Percentiles rank a stretch among this genome's conserved stretches.
These are phyloP conservation scores for Backusella tarrabulga DNA, from an alignment of 192 early-diverging fungal genomes.

Conservation along the genomic window DNA sequence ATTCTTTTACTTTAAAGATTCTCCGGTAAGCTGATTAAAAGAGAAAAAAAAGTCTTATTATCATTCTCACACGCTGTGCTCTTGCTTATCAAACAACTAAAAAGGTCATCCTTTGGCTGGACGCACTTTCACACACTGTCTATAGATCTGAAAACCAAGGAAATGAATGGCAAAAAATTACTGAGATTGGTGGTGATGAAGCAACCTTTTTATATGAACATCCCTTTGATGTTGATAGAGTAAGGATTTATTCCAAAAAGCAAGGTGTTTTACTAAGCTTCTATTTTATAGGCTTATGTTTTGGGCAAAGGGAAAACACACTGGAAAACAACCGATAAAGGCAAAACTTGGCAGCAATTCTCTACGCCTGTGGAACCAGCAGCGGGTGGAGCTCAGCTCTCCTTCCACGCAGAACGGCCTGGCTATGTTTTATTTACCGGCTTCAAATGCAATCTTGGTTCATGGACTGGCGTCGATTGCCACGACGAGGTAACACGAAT, in stretches of 20 bases:
- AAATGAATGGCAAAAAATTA: constrained; percentile 53
- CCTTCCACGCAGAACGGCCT: constrained; percentile 71
- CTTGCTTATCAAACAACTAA: not conserved
- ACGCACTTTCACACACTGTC: constrained; percentile 45
- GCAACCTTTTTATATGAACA: constrained; percentile 58
- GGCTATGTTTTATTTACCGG: constrained; percentile 67
- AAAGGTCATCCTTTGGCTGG: constrained; percentile 52
- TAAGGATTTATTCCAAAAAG: constrained; percentile 38
- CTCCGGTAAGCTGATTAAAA: constrained; percentile 38
- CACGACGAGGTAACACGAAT: constrained; percentile 51
- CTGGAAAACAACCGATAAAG: constrained; percentile 61
- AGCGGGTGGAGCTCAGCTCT: constrained; percentile 24
- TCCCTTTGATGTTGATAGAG: constrained; percentile 60
- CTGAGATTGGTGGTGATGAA: constrained; percentile 42
- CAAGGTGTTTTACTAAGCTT: constrained; percentile 35
- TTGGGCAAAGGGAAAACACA: constrained; percentile 49
- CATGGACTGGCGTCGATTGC: constrained; percentile 47
- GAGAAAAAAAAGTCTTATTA: not conserved
- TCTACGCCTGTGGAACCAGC: constrained; percentile 42
- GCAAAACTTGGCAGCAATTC: constrained; percentile 58
- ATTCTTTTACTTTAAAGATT: constrained; percentile 57
- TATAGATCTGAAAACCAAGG: constrained; percentile 69
- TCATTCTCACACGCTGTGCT: not conserved
- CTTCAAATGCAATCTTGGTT: constrained; percentile 47
- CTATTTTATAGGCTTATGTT: constrained; percentile 50